Conservation (phyloP, 306 rosid species). For the Astragalus membranaceus region DNA sequence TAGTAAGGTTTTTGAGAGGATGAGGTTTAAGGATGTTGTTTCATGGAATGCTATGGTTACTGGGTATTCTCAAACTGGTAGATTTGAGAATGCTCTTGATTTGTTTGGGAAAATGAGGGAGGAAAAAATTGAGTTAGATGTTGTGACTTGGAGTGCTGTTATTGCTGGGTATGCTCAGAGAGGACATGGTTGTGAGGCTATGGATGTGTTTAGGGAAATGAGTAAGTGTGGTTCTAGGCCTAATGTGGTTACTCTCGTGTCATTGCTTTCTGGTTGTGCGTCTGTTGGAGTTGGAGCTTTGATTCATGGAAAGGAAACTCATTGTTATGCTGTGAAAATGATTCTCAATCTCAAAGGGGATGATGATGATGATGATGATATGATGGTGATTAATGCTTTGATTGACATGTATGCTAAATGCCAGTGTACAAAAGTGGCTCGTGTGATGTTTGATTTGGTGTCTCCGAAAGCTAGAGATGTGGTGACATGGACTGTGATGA, state of each 20-base stretch:
- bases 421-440: constrained; percentile 40
- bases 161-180: constrained; percentile 77
- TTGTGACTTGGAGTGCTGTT: constrained; percentile 83
- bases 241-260: constrained; percentile 64
- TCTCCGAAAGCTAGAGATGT: constrained; percentile 46
- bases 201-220: constrained; percentile 74
- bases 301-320: constrained; percentile 65
- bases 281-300: constrained; percentile 59
- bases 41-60: constrained; percentile 91
- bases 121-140: constrained; percentile 56
- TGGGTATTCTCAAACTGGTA: constrained; percentile 70
- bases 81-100: constrained; percentile 50
- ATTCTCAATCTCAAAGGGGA: constrained; percentile 36
- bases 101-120: constrained; percentile 59
- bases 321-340: constrained; percentile 60
- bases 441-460: constrained; percentile 48
- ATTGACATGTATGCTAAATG: constrained; percentile 92
- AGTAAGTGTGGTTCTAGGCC: constrained; percentile 44
- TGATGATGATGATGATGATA: constrained; percentile 42
- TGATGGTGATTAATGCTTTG: constrained; percentile 69
- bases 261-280: constrained; percentile 82
- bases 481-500: constrained; percentile 87
- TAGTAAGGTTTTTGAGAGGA: constrained; percentile 49
- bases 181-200: constrained; percentile 60
- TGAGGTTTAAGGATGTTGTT: constrained; percentile 77